Percentiles rank a stretch among this genome's conserved stretches.
phyloP scores from a whole-genome alignment of 1,139 yeast genomes.

The Candida labiduridarum region DNA sequence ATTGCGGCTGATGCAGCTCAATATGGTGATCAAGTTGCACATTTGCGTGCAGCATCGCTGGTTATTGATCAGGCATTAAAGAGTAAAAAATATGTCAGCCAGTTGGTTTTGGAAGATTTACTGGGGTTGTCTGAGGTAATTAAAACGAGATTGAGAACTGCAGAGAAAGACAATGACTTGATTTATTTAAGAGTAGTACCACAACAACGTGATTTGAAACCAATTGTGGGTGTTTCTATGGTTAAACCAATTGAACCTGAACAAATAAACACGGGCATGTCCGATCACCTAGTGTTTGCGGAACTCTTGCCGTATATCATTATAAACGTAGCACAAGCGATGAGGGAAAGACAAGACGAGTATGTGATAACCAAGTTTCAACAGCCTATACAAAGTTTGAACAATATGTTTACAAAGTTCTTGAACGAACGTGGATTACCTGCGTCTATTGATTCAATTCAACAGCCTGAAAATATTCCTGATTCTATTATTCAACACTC shows the following conservation, averaged over 20 bases:
- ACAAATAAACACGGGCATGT: constrained; percentile 23
- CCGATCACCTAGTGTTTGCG: constrained; percentile 32
- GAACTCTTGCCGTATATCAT: constrained; percentile 68
- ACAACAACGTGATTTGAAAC: constrained; percentile 37
- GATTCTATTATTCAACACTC: constrained; percentile 56
- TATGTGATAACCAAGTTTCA: constrained; percentile 55
- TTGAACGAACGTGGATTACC: constrained; percentile 54
- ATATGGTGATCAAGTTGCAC: constrained; percentile 73
- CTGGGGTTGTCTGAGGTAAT: constrained; percentile 50
- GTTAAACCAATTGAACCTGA: constrained; percentile 52
- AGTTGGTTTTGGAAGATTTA: constrained; percentile 49
- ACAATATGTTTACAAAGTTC: constrained; percentile 47
- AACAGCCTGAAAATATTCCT: constrained; percentile 67
- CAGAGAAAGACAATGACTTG: constrained; percentile 81
- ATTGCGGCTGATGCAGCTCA: constrained; percentile 49
- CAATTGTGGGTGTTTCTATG: constrained; percentile 54
- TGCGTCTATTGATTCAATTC: constrained; percentile 63
- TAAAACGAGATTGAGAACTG: constrained; percentile 46
- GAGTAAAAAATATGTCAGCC: constrained; percentile 45
- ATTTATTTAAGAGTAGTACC: constrained; percentile 75
- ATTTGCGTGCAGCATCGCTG: constrained; percentile 43
- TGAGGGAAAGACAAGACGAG: constrained; percentile 62
- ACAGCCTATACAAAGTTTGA: constrained; percentile 54
- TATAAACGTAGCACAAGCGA: constrained; percentile 69
- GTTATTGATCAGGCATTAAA: constrained; percentile 38